Conservation (phyloP, 495 filamentous ascomycete species). For the Hypoxylon lenormandii region DNA sequence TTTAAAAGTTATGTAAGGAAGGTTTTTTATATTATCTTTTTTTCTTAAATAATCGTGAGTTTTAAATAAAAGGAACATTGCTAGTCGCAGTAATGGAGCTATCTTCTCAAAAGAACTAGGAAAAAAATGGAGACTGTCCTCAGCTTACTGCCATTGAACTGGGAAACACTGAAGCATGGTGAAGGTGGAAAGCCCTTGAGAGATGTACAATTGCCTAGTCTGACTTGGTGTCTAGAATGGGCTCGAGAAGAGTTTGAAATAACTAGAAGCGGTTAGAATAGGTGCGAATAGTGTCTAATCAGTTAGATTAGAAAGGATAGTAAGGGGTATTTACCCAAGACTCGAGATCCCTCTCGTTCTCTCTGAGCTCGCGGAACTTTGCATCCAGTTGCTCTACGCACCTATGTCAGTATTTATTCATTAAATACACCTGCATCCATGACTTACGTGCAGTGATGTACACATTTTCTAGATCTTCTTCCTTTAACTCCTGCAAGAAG, state of each 20-base stretch:
- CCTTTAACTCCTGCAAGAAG: constrained; percentile 35
- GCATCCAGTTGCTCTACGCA: constrained; percentile 30
- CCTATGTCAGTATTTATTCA: not conserved
- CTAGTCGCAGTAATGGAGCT: too few relatives aligned
- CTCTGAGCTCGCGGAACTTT: constrained; percentile 30
- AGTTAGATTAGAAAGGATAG: not conserved
- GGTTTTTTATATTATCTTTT: too few relatives aligned
- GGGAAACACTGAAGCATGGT: too few relatives aligned
- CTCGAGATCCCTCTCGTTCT: constrained; percentile 38
- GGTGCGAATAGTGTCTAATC: constrained; percentile 1
- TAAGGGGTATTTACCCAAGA: constrained; percentile 26
- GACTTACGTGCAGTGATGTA: constrained; percentile 39
- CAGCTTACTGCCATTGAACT: too few relatives aligned
- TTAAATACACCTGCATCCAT: not conserved
- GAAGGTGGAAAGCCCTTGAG: too few relatives aligned
- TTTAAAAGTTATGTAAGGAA: too few relatives aligned
- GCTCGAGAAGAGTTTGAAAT: constrained; percentile 38
- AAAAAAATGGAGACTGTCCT: too few relatives aligned
- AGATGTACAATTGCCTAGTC: constrained; percentile 6
- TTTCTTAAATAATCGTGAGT: too few relatives aligned
- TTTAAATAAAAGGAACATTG: too few relatives aligned
- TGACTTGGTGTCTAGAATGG: constrained; percentile 25
- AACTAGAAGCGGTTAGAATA: too few relatives aligned
- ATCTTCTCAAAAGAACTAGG: too few relatives aligned
- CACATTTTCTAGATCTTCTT: constrained; percentile 37